Evolutionary conservation across 345 rosid genomes (phyloP), one percentile per base, ranked within the genome.

Genomic region (Sisymbrium irio): DNA sequence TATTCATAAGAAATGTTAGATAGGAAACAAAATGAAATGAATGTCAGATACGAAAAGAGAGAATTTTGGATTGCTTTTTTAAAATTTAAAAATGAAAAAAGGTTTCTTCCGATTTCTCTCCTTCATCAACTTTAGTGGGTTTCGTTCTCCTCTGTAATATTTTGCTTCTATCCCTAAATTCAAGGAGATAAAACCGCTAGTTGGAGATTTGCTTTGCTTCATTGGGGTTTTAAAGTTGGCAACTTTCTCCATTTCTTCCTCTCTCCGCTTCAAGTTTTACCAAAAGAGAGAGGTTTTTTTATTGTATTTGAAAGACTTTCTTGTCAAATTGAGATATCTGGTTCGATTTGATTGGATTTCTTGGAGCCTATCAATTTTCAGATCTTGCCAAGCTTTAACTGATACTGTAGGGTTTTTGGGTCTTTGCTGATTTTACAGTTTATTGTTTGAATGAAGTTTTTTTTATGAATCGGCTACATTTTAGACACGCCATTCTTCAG

Each of bases 351-450:
- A 56, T 71, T 77, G 30, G 72, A 36, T 49, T 65, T 27, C 47
- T 71, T 77, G 30, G 72, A 36, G 62, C 64, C 76, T n/a, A n/a
- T n/a, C n/a, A n/a, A n/a, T n/a, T n/a, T 49, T 58, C 72, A 71
- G 57, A 71, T 65, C 62, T 72, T 64, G 46, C 0, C 37, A 65
- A 77, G 63, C 33, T 77, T 57, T 32, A 40, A 40, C 76, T 71
- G 5, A 15, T 57, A 37, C 46, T 65, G 9, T 50, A 0, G 36
- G 41, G 9, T 41, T 54, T 69, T 35, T 8, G 40, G 25, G 47
- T 51, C 64, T 51, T 62, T 61, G 4, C 41, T 65, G 49, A 46
- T 42, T 73, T 45, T 33, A 1, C 20, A 11, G 3, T 27, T 19
- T 55, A 18, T 27, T 61, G 69, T 67, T 44, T 40, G 51, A n/a